Evolutionary conservation across 768 basidiomycete species (phyloP), one percentile per base, ranked within the genome.

Genomic region (Galerina marginata): DNA sequence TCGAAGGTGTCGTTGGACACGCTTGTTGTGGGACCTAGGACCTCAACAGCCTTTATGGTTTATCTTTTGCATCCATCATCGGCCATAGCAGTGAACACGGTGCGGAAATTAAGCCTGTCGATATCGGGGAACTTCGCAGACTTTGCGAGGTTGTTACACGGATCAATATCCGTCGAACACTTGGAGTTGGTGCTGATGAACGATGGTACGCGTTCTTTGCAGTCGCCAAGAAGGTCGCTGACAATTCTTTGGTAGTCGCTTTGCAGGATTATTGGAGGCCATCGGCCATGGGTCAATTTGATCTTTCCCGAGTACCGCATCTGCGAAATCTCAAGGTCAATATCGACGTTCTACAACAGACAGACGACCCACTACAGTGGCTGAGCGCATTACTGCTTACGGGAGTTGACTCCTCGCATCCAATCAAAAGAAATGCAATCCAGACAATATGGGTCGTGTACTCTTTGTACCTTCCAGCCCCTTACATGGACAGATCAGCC

Each of bases 341-440:
- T 36, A 65, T 72, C 29, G 71, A 74, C 48, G 67, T 74, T 6
- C 65, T 71, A 20, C 71, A 72, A 42, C 65, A 67, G 16, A 57
- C 65, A 56, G 66, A 72, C 10, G 71, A 74, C 44, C 73, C 71
- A 23, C 63, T 74, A 40, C 70, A 66, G 20, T 74, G 71, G 71
- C 45, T 74, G 3, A 59, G 67, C 58, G 63, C 61, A 6, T 53
- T 74, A 29, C 58, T 74, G n/a, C 58, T 57, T 45, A 69, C 69
- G 12, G 66, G 66, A 7, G 54, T 69, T 26, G 56, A 62, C 37
- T 46, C 64, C 11, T 53, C 62, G 11, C 50, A 44, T 10, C 53
- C 65, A 9, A 48, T 23, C 2, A 53, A 58, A 26, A 25, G 6
- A 29, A 72, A 69, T 53, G 39, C 51, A 10, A 54, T 74, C 20